These are phyloP conservation scores for Corniculantispora saksenae DNA, from an alignment of 2,329 filamentous ascomycete genomes.

Conservation along the genomic window DNA sequence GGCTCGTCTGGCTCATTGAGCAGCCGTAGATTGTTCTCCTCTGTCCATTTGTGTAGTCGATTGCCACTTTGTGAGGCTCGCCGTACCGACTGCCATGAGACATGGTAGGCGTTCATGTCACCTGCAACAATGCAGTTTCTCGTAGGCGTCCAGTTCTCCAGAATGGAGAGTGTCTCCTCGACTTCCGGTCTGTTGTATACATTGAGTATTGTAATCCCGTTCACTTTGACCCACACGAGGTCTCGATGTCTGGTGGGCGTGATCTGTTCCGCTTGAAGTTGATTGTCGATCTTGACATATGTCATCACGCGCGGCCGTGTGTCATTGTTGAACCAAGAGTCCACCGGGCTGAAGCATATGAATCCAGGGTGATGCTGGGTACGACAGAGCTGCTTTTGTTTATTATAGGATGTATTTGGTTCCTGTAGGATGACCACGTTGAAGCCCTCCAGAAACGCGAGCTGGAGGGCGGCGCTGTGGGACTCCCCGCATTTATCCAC, in stretches of 20 bases:
- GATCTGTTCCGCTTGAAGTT: neutral
- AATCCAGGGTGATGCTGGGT: constrained; percentile 5
- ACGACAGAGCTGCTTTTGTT: neutral
- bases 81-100: too few relatives aligned
- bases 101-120: neutral
- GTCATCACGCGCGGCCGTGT: neutral
- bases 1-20: too few relatives aligned
- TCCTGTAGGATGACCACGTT: constrained; percentile 5
- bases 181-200: neutral
- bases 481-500: neutral
- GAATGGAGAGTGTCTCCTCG: neutral
- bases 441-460: constrained; percentile 3
- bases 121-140: neutral
- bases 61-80: too few relatives aligned
- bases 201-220: neutral
- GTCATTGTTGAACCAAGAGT: neutral
- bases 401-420: constrained; percentile 4
- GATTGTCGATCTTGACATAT: constrained; percentile 3
- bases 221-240: constrained; percentile 7
- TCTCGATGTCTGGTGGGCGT: neutral
- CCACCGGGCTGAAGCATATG: neutral
- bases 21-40: too few relatives aligned
- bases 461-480: neutral
- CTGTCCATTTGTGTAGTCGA: too few relatives aligned
- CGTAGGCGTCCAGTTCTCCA: neutral